Evolutionary conservation across 1,139 yeast species (phyloP).

Genomic region (Scheffersomyces parashehatae): DNA sequence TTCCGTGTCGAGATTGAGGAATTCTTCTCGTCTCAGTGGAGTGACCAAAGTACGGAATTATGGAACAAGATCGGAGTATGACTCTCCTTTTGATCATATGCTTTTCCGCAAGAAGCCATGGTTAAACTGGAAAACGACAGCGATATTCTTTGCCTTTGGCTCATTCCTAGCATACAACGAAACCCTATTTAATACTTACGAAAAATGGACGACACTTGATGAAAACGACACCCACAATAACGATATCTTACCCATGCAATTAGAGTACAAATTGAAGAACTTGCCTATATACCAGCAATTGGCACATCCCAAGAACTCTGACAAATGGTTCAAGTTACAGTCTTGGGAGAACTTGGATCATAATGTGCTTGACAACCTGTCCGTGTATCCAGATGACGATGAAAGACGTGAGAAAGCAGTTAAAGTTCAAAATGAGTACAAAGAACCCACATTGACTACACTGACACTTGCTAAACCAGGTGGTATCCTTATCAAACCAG

Average conservation of each 20-base stretch:
- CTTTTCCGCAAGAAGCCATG: constrained; percentile 27
- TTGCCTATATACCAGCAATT: constrained; percentile 56
- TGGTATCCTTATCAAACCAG: constrained; percentile 74
- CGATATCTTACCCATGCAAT: constrained; percentile 18
- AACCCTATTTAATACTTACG: constrained; percentile 33
- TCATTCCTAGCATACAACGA: constrained; percentile 37
- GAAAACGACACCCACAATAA: constrained; percentile 18
- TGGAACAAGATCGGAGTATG: constrained; percentile 32
- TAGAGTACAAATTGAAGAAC: constrained; percentile 50
- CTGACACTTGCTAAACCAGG: constrained; percentile 60
- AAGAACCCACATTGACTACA: constrained; percentile 26
- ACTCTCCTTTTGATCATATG: constrained; percentile 39
- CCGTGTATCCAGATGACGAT: constrained; percentile 12
- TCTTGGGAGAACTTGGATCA: constrained; percentile 65
- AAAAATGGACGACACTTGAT: constrained; percentile 28
- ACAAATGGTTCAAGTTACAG: constrained; percentile 45
- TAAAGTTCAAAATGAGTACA: constrained; percentile 35
- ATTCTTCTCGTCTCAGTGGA: no score
- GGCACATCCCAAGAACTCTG: constrained; percentile 36
- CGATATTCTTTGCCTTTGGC: constrained; percentile 29
- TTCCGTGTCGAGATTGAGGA: no score
- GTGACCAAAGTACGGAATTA: constrained; percentile 6
- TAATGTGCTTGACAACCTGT: constrained; percentile 35
- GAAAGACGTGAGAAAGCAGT: constrained; percentile 3
- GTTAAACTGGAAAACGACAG: constrained; percentile 35